Evolutionary conservation across 331 rosid genomes (phyloP).

Genomic region (Rosa hybrid): DNA sequence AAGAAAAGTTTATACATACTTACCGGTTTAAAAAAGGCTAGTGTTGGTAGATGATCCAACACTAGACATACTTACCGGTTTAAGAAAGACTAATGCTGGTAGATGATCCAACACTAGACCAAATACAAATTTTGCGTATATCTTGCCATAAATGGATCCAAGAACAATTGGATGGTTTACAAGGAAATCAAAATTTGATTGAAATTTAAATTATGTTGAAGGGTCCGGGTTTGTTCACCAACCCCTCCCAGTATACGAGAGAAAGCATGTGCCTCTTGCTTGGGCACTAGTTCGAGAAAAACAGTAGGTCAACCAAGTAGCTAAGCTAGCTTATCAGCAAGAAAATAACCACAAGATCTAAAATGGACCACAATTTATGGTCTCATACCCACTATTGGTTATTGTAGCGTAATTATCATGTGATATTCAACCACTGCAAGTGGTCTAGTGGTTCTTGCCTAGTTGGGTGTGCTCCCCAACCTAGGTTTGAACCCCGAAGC

Average conservation of each 20-base stretch:
- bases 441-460: too few relatives aligned
- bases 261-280: slow-evolving; percentile 6
- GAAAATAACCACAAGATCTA: not conserved
- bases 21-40: not conserved
- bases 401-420: not conserved
- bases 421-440: not conserved
- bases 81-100: not conserved
- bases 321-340: not conserved
- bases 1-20: not conserved
- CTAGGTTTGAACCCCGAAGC: too few relatives aligned
- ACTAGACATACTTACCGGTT: not conserved
- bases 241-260: slow-evolving; percentile 15
- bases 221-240: slow-evolving; percentile 28
- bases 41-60: not conserved
- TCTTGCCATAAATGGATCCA: not conserved
- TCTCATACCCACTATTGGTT: not conserved
- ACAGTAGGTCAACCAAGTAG: not conserved
- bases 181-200: not conserved
- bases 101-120: not conserved
- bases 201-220: not conserved
- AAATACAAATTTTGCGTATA: not conserved
- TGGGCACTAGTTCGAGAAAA: not conserved
- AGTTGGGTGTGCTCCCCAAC: too few relatives aligned
- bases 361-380: not conserved
- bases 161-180: not conserved